Evolutionary conservation across 345 rosid genomes (phyloP).

Genomic region (Eucalyptus shirleyi): DNA sequence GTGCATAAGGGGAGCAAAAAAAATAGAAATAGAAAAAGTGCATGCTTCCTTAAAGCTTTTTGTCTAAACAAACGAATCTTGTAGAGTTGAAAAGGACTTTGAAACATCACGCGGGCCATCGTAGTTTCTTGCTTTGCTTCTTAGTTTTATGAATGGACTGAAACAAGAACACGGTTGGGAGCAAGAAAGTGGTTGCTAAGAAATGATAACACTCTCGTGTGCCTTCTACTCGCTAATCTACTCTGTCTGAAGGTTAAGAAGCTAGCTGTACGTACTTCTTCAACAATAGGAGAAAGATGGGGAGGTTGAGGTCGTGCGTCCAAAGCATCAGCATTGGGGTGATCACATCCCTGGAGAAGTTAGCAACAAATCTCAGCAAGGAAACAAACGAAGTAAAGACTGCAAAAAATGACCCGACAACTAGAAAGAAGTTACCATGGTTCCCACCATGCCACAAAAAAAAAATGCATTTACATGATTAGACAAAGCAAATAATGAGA

Average conservation of each 20-base stretch:
- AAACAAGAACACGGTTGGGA: neutral
- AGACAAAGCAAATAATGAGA: neutral
- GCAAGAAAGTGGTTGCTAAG: neutral
- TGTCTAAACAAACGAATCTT: neutral
- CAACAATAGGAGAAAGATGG: constrained; percentile 11
- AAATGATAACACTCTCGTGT: neutral
- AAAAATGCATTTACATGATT: neutral
- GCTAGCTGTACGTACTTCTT: constrained; percentile 16
- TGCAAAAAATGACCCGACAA: neutral
- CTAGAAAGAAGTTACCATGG: neutral
- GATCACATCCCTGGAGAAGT: neutral
- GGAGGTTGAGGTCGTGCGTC: neutral
- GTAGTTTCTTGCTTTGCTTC: neutral
- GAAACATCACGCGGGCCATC: neutral
- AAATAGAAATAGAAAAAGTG: neutral
- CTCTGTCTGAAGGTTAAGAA: neutral
- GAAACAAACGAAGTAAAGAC: neutral
- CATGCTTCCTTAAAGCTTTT: neutral
- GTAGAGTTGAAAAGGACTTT: neutral
- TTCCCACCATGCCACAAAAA: neutral
- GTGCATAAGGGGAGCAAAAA: neutral
- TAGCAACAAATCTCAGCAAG: neutral
- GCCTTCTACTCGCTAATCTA: neutral
- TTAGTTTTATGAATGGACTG: neutral
- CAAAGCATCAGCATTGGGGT: neutral